A percentile compares a stretch with the other conserved stretches of the same genome.
Evolutionary conservation across 306 rosid species (phyloP).

Genomic region (Sicyos edulis): DNA sequence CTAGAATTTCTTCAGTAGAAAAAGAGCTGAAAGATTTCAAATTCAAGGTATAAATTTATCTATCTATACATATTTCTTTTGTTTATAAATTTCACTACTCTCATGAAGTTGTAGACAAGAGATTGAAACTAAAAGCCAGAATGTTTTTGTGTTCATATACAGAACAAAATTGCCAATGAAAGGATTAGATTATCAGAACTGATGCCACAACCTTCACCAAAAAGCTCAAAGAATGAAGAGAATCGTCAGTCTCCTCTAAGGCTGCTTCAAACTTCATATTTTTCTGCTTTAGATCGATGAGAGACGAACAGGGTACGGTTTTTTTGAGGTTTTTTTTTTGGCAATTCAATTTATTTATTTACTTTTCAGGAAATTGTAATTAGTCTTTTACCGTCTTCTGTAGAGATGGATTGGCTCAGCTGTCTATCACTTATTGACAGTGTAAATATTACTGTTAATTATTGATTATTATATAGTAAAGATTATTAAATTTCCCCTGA

Average conservation of each 20-base stretch:
- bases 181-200: constrained; percentile 54
- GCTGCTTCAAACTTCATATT: constrained; percentile 48
- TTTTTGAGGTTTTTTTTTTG: not conserved
- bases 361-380: not conserved
- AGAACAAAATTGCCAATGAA: constrained; percentile 61
- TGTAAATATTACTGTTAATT: constrained; percentile 9
- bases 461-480: not conserved
- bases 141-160: constrained; percentile 21
- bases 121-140: not conserved
- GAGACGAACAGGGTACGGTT: not conserved
- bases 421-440: constrained; percentile 20
- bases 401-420: not conserved
- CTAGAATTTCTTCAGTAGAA: constrained; percentile 50
- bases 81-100: not conserved
- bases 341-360: constrained; percentile 8
- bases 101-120: no score
- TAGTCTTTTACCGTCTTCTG: not conserved
- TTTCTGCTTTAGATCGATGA: constrained; percentile 75
- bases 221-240: constrained; percentile 47
- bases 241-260: constrained; percentile 47
- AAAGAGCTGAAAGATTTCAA: constrained; percentile 62
- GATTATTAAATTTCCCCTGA: not conserved
- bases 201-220: constrained; percentile 59
- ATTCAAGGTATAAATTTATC: constrained; percentile 53
- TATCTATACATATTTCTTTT: no score